These are phyloP conservation scores for Penicillium daleae DNA, from an alignment of 495 filamentous ascomycete genomes.

Conservation along the genomic window DNA sequence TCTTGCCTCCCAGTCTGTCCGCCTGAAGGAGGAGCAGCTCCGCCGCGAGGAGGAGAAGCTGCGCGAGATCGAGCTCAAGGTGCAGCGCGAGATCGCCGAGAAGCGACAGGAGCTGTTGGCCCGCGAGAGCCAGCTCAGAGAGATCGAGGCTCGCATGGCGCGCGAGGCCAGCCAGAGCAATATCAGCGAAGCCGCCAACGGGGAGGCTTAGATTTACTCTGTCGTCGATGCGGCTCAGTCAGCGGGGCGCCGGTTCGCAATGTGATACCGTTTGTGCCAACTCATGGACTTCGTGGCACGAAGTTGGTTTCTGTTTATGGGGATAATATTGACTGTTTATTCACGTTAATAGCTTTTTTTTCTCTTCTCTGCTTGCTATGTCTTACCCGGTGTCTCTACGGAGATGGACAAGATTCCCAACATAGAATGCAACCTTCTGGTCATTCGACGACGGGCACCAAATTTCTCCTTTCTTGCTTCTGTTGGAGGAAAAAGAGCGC, in stretches of 20 bases:
- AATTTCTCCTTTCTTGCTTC: conserved; percentile 7
- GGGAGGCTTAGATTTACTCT: conserved; percentile 50
- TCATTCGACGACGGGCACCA: conserved; percentile 30
- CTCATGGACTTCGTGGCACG: conserved; percentile 47
- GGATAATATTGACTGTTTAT: conserved; percentile 55
- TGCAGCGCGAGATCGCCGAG: conserved; percentile 99
- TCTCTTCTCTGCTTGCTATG: conserved; percentile 30
- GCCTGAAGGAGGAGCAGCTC: conserved; percentile 98
- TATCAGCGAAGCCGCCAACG: conserved; percentile 46
- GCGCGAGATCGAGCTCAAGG: conserved; percentile 97
- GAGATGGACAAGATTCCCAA: conserved; percentile 29
- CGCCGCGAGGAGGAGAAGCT: conserved; percentile 99
- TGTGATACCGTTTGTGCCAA: conserved; percentile 47
- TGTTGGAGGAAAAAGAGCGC: conserved; percentile 9
- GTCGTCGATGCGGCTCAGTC: conserved; percentile 37
- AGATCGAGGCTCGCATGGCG: conserved; percentile 84
- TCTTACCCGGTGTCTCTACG: conserved; percentile 36
- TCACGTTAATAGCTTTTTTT: conserved; percentile 54
- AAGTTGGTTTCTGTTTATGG: conserved; percentile 48
- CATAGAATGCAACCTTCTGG: conserved; percentile 31
- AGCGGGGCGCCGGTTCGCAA: conserved; percentile 40
- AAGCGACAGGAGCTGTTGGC: conserved; percentile 98
- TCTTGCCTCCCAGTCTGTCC: conserved; percentile 92
- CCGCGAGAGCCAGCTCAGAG: conserved; percentile 95
- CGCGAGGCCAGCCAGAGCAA: conserved; percentile 61